phyloP scores from a whole-genome alignment of 2,329 filamentous ascomycete species.

The Ophiognomonia clavigignenti-juglandacearum region DNA sequence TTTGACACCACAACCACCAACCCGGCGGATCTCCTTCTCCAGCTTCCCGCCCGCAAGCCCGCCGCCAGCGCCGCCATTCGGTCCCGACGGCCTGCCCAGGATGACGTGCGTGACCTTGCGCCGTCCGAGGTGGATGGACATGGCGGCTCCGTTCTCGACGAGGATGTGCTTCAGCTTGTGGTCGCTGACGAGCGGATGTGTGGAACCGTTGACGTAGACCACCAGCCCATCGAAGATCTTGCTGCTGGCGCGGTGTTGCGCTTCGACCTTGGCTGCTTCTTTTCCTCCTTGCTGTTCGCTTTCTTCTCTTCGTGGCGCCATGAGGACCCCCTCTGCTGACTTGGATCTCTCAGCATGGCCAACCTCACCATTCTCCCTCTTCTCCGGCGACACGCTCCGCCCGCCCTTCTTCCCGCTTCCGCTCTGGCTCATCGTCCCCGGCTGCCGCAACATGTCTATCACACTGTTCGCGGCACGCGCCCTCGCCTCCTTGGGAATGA shows the following conservation, averaged over 20 bases:
- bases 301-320: slow-evolving; percentile 20
- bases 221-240: slow-evolving; percentile 66
- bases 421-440: slow-evolving; percentile 34
- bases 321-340: slow-evolving; percentile 21
- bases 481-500: slow-evolving; percentile 39
- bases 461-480: slow-evolving; percentile 40
- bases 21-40: slow-evolving; percentile 69
- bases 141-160: slow-evolving; percentile 64
- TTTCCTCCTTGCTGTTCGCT: slow-evolving; percentile 24
- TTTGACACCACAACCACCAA: slow-evolving; percentile 66
- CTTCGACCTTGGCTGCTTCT: slow-evolving; percentile 22
- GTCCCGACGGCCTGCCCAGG: slow-evolving; percentile 54
- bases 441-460: slow-evolving; percentile 47
- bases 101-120: slow-evolving; percentile 82
- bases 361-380: neutral
- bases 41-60: slow-evolving; percentile 74
- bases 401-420: too few species aligned
- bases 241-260: slow-evolving; percentile 37
- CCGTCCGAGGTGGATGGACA: slow-evolving; percentile 67
- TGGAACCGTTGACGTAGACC: slow-evolving; percentile 86
- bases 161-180: slow-evolving; percentile 79
- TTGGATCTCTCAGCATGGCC: slow-evolving; percentile 1
- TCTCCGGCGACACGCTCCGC: slow-evolving; percentile 1
- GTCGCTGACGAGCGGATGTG: slow-evolving; percentile 75
- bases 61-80: slow-evolving; percentile 58